A percentile compares a stretch with the other conserved stretches of the same genome.
These are phyloP conservation scores for Fusarium heterosporum DNA, from an alignment of 2,329 filamentous ascomycete species.

Conservation along the genomic window DNA sequence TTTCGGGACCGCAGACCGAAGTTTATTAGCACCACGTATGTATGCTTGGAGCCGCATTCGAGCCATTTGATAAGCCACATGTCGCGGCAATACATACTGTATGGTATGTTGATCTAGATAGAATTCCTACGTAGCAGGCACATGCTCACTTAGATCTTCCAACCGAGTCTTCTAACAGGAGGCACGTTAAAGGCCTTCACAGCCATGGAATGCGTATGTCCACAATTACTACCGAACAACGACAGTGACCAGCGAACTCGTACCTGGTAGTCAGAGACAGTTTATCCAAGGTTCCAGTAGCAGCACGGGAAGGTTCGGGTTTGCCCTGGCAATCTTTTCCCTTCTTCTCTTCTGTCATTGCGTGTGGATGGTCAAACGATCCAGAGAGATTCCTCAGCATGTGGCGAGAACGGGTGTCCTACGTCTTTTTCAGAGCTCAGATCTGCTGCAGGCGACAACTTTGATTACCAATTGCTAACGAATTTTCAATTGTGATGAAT, in stretches of 20 bases:
- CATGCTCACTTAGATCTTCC: neutral
- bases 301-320: neutral
- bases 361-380: neutral
- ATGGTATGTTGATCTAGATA: no score
- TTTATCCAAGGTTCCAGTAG: neutral
- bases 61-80: no score
- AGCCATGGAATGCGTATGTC: no score
- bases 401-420: neutral
- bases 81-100: no score
- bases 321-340: neutral
- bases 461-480: constrained; percentile 2
- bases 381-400: neutral
- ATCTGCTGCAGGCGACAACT: neutral
- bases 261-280: neutral
- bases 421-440: neutral
- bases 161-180: no score
- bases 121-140: neutral
- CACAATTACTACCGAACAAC: neutral
- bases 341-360: neutral
- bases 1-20: no score
- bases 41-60: no score
- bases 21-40: no score
- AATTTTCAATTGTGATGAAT: neutral
- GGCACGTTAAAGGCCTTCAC: no score
- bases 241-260: neutral